Evolutionary conservation across 805 yeast genomes (phyloP).

Genomic region (Candida broadrunensis): DNA sequence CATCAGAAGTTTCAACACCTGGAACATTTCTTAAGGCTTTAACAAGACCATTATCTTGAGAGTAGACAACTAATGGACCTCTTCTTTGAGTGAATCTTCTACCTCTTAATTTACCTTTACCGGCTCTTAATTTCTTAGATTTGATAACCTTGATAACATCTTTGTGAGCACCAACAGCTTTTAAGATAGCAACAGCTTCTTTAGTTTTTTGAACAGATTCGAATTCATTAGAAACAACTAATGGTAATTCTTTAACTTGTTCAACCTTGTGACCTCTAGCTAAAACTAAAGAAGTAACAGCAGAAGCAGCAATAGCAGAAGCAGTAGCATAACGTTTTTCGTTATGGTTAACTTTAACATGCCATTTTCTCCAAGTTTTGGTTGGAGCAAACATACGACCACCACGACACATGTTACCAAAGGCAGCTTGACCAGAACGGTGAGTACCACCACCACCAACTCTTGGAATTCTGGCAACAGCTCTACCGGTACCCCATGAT

Average conservation of each 20-base stretch:
- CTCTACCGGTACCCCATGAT: slow-evolving; percentile 99
- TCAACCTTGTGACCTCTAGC: slow-evolving; percentile 99
- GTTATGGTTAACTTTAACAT: slow-evolving; percentile 99
- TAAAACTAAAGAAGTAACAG: slow-evolving; percentile 95
- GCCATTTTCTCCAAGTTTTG: slow-evolving; percentile 99
- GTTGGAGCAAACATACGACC: slow-evolving; percentile 99
- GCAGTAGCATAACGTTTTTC: slow-evolving; percentile 99
- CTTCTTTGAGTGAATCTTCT: slow-evolving; percentile 99
- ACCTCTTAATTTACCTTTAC: slow-evolving; percentile 99
- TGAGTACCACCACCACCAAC: slow-evolving; percentile 99
- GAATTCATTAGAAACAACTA: slow-evolving; percentile 90
- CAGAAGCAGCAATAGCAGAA: slow-evolving; percentile 98
- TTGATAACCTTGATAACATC: slow-evolving; percentile 97
- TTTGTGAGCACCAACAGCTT: slow-evolving; percentile 98
- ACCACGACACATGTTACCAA: slow-evolving; percentile 99
- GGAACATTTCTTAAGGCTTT: slow-evolving; percentile 99
- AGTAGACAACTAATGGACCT: slow-evolving; percentile 99
- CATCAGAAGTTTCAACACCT: slow-evolving; percentile 98
- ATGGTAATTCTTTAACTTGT: slow-evolving; percentile 96
- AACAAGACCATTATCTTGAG: slow-evolving; percentile 94
- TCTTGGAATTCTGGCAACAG: slow-evolving; percentile 99
- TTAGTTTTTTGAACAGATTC: slow-evolving; percentile 95
- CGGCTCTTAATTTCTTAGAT: slow-evolving; percentile 99
- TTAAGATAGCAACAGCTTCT: slow-evolving; percentile 97
- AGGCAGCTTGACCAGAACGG: slow-evolving; percentile 99